Base-by-base conservation (phyloP, 345 rosid genomes). In the Barbarea vulgaris region DNA sequence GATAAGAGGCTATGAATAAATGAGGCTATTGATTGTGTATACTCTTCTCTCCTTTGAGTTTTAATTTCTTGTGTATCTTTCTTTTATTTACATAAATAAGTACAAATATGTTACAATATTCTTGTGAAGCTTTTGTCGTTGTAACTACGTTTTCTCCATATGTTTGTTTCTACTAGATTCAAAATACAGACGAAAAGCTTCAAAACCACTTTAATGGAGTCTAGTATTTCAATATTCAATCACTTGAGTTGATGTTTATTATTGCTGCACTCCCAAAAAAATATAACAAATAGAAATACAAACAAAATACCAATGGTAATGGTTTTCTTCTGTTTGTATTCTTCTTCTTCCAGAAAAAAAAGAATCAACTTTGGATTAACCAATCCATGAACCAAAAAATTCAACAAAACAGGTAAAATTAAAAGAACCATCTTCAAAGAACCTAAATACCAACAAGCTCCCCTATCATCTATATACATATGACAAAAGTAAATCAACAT, bases 381-480 rank as follows among this genome's bases (percentile, higher is more conserved):
- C 21, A 22, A 51, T 67, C 60, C 44, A 52, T 50, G 48, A 51
- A 46, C 34, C 47, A 44, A 57, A 54, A 33, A 18, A 39, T 15
- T 44, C 55, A 76, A 48, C 22, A 34, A 21, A 76, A 62, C 59
- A 76, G 6, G 9, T 17, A 33, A 13, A 62, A 24, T 33, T 42
- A 62, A 50, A 39, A 59, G 27, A 67, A 59, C 44, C 36, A 68
- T 22, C 7, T 14, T 51, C 46, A 62, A 69, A 33, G 52, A 77
- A 63, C 54, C 67, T 37, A 77, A 70, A 3, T 64, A 56, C 54
- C 37, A 21, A 36, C 72, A 77, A 63, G 66, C 66, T 56, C 56
- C 55, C 67, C 80, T 70, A 70, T 0, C 44, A 64, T 46, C 70
- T 70, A 53, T 76, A 55, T 71, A 77, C 76, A 76, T 48, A 61